These are phyloP conservation scores for Alternaria hordeiaustralica DNA, from an alignment of 2,329 filamentous ascomycete species.

Conservation along the genomic window DNA sequence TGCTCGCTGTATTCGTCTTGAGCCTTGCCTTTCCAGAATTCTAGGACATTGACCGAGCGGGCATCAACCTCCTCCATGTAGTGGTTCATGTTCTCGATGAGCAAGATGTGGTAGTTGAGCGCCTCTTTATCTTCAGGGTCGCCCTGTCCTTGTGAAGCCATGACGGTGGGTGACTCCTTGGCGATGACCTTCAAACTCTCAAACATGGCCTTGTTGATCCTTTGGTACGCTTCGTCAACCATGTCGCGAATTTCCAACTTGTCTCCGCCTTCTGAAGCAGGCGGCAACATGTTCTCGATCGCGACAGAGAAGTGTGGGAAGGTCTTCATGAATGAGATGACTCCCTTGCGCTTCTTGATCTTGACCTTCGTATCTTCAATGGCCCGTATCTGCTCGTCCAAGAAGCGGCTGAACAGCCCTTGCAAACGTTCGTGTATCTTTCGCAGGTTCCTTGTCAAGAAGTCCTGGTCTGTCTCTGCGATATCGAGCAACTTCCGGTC, in stretches of 20 bases:
- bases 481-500: slow-evolving; percentile 81
- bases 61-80: slow-evolving; percentile 90
- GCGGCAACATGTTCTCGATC: slow-evolving; percentile 79
- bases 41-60: slow-evolving; percentile 74
- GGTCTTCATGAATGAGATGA: slow-evolving; percentile 92
- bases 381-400: slow-evolving; percentile 92
- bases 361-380: slow-evolving; percentile 99
- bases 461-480: slow-evolving; percentile 92
- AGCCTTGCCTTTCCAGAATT: slow-evolving; percentile 82
- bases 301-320: slow-evolving; percentile 86
- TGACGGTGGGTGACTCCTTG: slow-evolving; percentile 64
- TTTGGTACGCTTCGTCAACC: slow-evolving; percentile 85
- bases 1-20: slow-evolving; percentile 82
- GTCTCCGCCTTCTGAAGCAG: slow-evolving; percentile 59
- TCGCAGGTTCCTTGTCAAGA: slow-evolving; percentile 78
- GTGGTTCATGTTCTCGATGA: slow-evolving; percentile 99
- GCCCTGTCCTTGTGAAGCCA: slow-evolving; percentile 60
- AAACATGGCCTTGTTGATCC: slow-evolving; percentile 94
- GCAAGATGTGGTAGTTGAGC: slow-evolving; percentile 93
- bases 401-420: slow-evolving; percentile 81
- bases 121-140: slow-evolving; percentile 93
- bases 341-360: slow-evolving; percentile 96
- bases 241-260: slow-evolving; percentile 72
- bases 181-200: slow-evolving; percentile 96
- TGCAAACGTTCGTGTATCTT: slow-evolving; percentile 78